These are phyloP conservation scores for Rutidosis leptorrhynchoides DNA, from an alignment of 129 eudicot genomes.

Conservation along the genomic window DNA sequence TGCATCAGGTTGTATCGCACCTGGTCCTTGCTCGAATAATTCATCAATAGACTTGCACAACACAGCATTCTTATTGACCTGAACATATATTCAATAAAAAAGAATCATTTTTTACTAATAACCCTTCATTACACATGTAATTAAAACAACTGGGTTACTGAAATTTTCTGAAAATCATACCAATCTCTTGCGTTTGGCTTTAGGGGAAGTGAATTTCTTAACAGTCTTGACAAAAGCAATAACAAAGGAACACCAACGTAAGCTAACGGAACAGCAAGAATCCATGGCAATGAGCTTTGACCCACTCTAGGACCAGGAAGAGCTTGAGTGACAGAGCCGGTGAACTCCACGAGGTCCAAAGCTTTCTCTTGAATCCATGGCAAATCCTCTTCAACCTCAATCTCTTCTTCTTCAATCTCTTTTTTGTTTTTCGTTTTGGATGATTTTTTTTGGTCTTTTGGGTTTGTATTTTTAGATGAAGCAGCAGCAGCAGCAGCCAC, in stretches of 20 bases:
- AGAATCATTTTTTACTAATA: too few species aligned
- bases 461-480: slow-evolving; percentile 20
- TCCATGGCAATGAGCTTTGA: slow-evolving; percentile 65
- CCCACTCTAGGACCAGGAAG: slow-evolving; percentile 96
- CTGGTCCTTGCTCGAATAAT: slow-evolving; percentile 55
- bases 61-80: slow-evolving; percentile 80
- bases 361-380: slow-evolving; percentile 97
- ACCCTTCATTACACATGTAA: not conserved
- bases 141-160: not conserved
- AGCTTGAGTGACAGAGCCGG: slow-evolving; percentile 83
- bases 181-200: slow-evolving; percentile 60
- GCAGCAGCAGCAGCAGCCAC: slow-evolving; percentile 32
- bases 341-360: slow-evolving; percentile 77
- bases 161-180: not conserved
- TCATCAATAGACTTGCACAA: slow-evolving; percentile 79
- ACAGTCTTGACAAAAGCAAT: slow-evolving; percentile 61
- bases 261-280: slow-evolving; percentile 70
- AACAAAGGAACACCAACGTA: slow-evolving; percentile 71
- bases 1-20: slow-evolving; percentile 48
- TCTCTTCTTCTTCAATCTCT: slow-evolving; percentile 40
- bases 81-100: slow-evolving; percentile 19
- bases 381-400: slow-evolving; percentile 79
- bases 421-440: slow-evolving; percentile 32
- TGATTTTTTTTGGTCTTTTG: too few species aligned
- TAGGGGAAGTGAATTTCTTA: slow-evolving; percentile 67